phyloP scores from a whole-genome alignment of 768 basidiomycete genomes.

The Exidia glandulosa region DNA sequence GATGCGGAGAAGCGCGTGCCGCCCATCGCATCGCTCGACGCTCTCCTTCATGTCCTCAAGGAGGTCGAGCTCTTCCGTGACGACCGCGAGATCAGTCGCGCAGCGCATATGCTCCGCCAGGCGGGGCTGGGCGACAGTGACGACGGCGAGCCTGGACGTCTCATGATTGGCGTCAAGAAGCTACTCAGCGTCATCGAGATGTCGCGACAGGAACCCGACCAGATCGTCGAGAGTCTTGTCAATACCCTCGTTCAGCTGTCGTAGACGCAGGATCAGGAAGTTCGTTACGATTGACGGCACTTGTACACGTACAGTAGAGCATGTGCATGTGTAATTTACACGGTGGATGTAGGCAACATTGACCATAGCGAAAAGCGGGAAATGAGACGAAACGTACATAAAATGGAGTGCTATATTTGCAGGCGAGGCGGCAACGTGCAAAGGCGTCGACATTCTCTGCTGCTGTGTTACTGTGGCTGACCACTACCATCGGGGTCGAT shows the following conservation, averaged over 20 bases:
- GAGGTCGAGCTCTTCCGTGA: conserved; percentile 70
- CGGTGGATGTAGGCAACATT: too few species aligned
- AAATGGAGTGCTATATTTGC: too few species aligned
- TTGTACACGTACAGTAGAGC: too few species aligned
- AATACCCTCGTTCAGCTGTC: conserved; percentile 29
- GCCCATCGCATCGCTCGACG: conserved; percentile 57
- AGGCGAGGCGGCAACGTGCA: too few species aligned
- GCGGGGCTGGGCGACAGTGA: conserved; percentile 57
- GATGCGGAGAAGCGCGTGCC: conserved; percentile 80
- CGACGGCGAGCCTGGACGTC: conserved; percentile 20
- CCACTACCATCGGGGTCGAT: too few species aligned
- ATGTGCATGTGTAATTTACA: too few species aligned
- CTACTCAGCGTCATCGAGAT: conserved; percentile 86
- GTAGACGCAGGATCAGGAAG: too few species aligned
- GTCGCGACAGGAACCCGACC: conserved; percentile 90
- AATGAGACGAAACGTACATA: too few species aligned
- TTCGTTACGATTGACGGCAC: too few species aligned
- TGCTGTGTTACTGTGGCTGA: too few species aligned
- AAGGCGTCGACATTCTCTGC: too few species aligned
- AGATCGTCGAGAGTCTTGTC: conserved; percentile 59
- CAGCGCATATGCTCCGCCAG: conserved; percentile 56
- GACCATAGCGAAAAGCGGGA: too few species aligned
- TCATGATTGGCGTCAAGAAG: conserved; percentile 91
- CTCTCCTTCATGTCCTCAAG: conserved; percentile 65
- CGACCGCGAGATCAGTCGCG: conserved; percentile 40